Conservation (phyloP, 75 land plant species). For the Sequoiadendron giganteum region DNA sequence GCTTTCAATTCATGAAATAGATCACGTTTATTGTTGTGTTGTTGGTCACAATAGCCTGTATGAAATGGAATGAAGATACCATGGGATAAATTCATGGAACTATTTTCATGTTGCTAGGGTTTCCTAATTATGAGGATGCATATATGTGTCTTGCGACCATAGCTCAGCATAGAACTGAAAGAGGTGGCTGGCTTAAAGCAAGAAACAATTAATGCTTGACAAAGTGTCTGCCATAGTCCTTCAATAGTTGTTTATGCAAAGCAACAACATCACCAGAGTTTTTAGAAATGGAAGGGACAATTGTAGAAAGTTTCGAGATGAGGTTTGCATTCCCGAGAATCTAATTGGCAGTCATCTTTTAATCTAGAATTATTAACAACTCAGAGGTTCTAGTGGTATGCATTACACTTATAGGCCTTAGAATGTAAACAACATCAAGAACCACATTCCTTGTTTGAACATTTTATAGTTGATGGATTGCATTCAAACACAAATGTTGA, state of each 20-base stretch:
- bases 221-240: conserved; percentile 14
- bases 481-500: conserved; percentile 80
- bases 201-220: too few relatives aligned
- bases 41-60: too few relatives aligned
- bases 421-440: conserved; percentile 62
- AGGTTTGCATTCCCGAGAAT: conserved; percentile 46
- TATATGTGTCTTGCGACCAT: too few relatives aligned
- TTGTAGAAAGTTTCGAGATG: conserved; percentile 61
- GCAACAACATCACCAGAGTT: conserved; percentile 26
- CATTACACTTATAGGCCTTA: conserved; percentile 63
- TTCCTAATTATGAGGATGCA: too few relatives aligned
- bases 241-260: conserved; percentile 16
- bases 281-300: conserved; percentile 46
- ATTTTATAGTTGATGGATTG: conserved; percentile 85
- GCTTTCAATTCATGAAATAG: too few relatives aligned
- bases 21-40: too few relatives aligned
- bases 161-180: too few relatives aligned
- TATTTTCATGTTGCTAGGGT: too few relatives aligned
- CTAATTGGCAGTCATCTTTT: conserved; percentile 34
- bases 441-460: conserved; percentile 86
- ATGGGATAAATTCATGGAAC: too few relatives aligned
- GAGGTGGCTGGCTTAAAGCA: too few relatives aligned
- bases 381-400: conserved; percentile 96
- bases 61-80: too few relatives aligned
- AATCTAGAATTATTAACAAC: conserved; percentile 85